phyloP scores from a whole-genome alignment of 192 early-diverging fungal species.

The Mortierella alpina region DNA sequence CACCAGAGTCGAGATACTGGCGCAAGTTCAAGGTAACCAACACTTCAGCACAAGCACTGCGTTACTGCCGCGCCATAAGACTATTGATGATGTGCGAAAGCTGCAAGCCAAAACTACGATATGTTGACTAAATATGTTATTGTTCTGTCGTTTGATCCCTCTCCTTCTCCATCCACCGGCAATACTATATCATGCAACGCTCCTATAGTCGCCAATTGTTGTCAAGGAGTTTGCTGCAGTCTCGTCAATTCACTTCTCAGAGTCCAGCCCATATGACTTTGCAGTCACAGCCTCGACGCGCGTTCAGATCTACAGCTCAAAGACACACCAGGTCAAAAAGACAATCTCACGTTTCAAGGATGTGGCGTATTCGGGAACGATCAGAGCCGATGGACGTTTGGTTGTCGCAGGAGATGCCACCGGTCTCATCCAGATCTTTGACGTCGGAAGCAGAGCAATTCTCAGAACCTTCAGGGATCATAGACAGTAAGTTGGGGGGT shows the following conservation, averaged over 20 bases:
- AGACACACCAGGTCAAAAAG: constrained; percentile 87
- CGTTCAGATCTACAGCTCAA: constrained; percentile 91
- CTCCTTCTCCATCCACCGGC: neutral
- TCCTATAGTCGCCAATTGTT: constrained; percentile 80
- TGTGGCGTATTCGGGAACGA: constrained; percentile 82
- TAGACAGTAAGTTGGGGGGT: constrained; percentile 52
- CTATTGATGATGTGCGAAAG: neutral
- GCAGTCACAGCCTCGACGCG: constrained; percentile 90
- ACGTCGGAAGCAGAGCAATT: constrained; percentile 73
- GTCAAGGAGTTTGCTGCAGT: constrained; percentile 91
- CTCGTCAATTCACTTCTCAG: constrained; percentile 85
- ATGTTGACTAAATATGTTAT: no score
- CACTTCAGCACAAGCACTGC: neutral
- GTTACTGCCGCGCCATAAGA: neutral
- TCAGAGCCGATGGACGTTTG: constrained; percentile 89
- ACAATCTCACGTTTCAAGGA: constrained; percentile 94
- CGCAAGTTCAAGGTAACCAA: constrained; percentile 75
- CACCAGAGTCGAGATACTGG: constrained; percentile 80
- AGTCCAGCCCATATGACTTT: constrained; percentile 85
- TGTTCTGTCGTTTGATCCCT: neutral
- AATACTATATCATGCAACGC: neutral
- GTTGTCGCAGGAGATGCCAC: constrained; percentile 93
- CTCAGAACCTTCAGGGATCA: constrained; percentile 71
- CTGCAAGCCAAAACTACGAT: no score
- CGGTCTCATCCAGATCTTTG: constrained; percentile 88